Evolutionary conservation across 371 early-diverging fungal species (phyloP).

Genomic region (Phascolomyces articulosus): DNA sequence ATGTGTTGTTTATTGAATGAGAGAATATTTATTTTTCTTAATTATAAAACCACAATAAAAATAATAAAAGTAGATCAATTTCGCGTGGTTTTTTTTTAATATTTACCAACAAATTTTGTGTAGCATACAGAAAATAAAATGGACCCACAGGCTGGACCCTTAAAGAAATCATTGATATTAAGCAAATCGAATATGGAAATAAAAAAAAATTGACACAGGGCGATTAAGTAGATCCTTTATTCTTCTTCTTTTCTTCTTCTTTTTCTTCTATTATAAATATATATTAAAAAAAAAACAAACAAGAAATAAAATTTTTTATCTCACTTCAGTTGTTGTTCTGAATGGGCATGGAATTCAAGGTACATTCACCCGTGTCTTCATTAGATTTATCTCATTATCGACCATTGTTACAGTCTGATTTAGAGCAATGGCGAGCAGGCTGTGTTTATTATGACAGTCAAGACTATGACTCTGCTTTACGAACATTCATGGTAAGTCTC

Average conservation of each 20-base stretch:
- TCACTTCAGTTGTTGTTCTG: not conserved
- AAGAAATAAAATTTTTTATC: not conserved
- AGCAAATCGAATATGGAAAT: too few species aligned
- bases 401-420: conserved; percentile 35
- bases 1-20: too few species aligned
- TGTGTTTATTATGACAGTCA: conserved; percentile 43
- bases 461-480: conserved; percentile 40
- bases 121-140: conserved; percentile 7
- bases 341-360: conserved; percentile 19
- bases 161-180: too few species aligned
- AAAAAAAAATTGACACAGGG: not conserved
- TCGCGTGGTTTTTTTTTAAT: conserved; percentile 1
- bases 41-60: too few species aligned
- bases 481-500: conserved; percentile 43
- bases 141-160: conserved; percentile 9
- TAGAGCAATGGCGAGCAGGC: conserved; percentile 50
- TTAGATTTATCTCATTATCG: not conserved
- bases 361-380: conserved; percentile 2
- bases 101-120: conserved; percentile 6
- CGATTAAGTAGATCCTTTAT: too few species aligned
- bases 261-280: too few species aligned
- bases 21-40: too few species aligned
- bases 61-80: not conserved
- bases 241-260: too few species aligned
- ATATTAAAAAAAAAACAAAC: too few species aligned